Evolutionary conservation across 768 basidiomycete genomes (phyloP), one percentile per base, ranked within the genome.

Genomic region (Suillus plorans): DNA sequence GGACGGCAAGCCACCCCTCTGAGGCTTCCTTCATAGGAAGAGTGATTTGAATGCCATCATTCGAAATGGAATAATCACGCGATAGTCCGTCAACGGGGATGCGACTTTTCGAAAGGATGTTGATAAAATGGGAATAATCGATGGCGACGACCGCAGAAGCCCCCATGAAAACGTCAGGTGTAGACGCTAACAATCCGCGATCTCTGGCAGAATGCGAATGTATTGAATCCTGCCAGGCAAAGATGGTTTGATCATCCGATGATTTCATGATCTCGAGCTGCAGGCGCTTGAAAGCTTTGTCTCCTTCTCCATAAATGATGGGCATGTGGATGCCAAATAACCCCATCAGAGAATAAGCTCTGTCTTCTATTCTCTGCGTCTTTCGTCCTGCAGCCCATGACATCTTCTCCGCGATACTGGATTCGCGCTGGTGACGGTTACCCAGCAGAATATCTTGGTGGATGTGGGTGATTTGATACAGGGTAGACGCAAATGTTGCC

Each of bases 311-410:
- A 22, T 71, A 71, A 34, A 56, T 53, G 25, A 68, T 64, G 3
- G 70, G 62, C 53, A 71, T 60, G 45, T 57, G 52, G 20, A 68
- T 60, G 12, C 55, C 58, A 37, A 71, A 66, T 16, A 71, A 18
- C 16, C 68, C 69, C 67, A 76, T 69, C 52, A 76, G 66, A 31
- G 64, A 69, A 45, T 76, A 76, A 5, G 76, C 72, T 14, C 60
- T 53, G 64, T 77, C 75, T 56, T 77, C 75, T 45, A 68, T 20
- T 63, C 70, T 66, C 7, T 72, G 75, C 31, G 75, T 76, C 65
- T 69, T 69, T 60, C 75, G 73, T 45, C 41, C 64, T 0, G 72
- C 67, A 10, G 76, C 76, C 74, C 74, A 77, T 60, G 62, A 68
- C 68, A 76, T 70, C 34, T 67, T 70, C 50, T 74, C 65, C 3